These are phyloP conservation scores for Podaxis carcinomalis DNA, from an alignment of 768 basidiomycete genomes.

Conservation along the genomic window DNA sequence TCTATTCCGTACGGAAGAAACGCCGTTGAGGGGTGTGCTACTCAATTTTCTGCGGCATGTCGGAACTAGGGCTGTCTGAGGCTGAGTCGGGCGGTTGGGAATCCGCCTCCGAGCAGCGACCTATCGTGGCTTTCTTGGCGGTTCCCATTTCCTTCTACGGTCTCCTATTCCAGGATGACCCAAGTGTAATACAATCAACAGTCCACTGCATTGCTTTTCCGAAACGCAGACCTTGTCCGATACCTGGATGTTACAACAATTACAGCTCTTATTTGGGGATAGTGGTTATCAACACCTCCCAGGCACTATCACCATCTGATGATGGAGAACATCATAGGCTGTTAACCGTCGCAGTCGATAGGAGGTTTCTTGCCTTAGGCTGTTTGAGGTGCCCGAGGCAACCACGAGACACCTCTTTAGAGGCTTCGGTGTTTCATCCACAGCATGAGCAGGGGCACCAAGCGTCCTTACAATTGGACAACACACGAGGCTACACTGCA, in stretches of 20 bases:
- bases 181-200: not conserved
- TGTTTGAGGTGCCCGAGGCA: not conserved
- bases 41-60: not conserved
- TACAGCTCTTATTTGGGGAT: not conserved
- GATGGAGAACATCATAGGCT: not conserved
- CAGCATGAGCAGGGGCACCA: not conserved
- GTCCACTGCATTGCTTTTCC: not conserved
- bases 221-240: not conserved
- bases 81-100: too few relatives aligned
- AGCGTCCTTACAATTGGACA: not conserved
- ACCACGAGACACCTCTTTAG: not conserved
- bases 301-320: not conserved
- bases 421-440: not conserved
- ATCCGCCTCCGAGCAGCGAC: too few relatives aligned
- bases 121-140: too few relatives aligned
- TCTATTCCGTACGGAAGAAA: not conserved
- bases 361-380: not conserved
- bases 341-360: not conserved
- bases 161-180: not conserved
- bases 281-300: not conserved
- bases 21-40: not conserved
- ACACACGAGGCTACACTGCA: not conserved
- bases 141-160: too few relatives aligned
- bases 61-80: not conserved
- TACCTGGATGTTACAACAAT: not conserved